phyloP scores from a whole-genome alignment of 495 filamentous ascomycete genomes.

The Penicillium psychrofluorescens region DNA sequence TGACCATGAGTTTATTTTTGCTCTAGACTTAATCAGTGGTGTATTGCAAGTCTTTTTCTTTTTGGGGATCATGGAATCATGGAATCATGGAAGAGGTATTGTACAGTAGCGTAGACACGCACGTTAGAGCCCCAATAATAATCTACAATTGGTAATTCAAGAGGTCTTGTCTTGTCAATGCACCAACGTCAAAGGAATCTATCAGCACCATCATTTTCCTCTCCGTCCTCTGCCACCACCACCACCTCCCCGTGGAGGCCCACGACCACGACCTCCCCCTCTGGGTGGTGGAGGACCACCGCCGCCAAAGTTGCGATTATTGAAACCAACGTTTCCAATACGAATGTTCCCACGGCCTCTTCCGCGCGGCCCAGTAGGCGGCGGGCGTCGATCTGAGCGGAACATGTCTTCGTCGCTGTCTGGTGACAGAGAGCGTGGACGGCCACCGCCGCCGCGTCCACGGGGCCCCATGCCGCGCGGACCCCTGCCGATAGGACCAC shows the following conservation, averaged over 20 bases:
- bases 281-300: background rate
- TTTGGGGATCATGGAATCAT: no score
- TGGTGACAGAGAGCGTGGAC: background rate
- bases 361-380: constrained; percentile 11
- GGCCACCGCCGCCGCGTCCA: constrained; percentile 1
- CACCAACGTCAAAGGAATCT: background rate
- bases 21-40: no score
- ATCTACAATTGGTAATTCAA: no score
- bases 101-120: no score
- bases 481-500: constrained; percentile 2
- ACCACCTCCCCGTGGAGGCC: constrained; percentile 12
- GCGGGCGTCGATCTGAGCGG: constrained; percentile 12
- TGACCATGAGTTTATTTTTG: no score
- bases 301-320: constrained; percentile 9
- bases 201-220: constrained; percentile 2
- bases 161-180: no score
- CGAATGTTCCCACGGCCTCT: constrained; percentile 22
- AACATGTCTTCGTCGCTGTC: constrained; percentile 3
- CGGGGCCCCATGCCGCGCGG: background rate
- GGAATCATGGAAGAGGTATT: no score
- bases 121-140: no score
- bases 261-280: background rate
- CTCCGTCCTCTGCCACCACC: constrained; percentile 10
- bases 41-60: no score
- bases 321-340: constrained; percentile 5